A percentile compares a stretch with the other conserved stretches of the same genome.
These are phyloP conservation scores for Saitozyma sp. DNA, from an alignment of 768 basidiomycete genomes.

Conservation along the genomic window DNA sequence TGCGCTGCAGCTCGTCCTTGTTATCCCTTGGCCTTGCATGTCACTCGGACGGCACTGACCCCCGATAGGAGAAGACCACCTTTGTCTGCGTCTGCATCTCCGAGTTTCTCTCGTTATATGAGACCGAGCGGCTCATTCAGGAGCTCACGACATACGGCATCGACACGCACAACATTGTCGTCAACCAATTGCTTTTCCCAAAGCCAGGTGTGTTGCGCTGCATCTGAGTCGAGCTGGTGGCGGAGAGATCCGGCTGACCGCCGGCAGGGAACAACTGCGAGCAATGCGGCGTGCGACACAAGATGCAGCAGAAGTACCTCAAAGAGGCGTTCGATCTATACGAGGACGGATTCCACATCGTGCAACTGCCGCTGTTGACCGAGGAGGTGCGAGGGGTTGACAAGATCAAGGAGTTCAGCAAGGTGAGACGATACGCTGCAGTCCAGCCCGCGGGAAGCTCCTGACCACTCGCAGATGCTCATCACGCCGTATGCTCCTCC, in stretches of 20 bases:
- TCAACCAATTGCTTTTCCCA: conserved; percentile 95
- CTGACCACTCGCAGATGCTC: conserved; percentile 22
- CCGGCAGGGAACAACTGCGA: conserved; percentile 84
- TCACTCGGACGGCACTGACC: not conserved
- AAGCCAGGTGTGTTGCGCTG: conserved; percentile 67
- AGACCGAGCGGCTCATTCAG: conserved; percentile 96
- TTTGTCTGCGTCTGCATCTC: conserved; percentile 99
- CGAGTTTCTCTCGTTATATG: conserved; percentile 95
- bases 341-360: conserved; percentile 97
- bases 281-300: conserved; percentile 88
- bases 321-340: conserved; percentile 95
- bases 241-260: not conserved
- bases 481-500: conserved; percentile 27
- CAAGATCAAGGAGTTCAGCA: conserved; percentile 87
- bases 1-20: too few relatives aligned
- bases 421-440: conserved; percentile 44
- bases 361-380: conserved; percentile 86
- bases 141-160: conserved; percentile 75
- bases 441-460: not conserved
- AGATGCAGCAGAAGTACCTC: conserved; percentile 99
- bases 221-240: not conserved
- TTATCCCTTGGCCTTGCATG: too few relatives aligned
- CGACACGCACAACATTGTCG: conserved; percentile 97
- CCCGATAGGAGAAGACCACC: conserved; percentile 85
- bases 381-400: conserved; percentile 96